Conservation (phyloP, 257 asterid species). For the Plectranthus barbatus region DNA sequence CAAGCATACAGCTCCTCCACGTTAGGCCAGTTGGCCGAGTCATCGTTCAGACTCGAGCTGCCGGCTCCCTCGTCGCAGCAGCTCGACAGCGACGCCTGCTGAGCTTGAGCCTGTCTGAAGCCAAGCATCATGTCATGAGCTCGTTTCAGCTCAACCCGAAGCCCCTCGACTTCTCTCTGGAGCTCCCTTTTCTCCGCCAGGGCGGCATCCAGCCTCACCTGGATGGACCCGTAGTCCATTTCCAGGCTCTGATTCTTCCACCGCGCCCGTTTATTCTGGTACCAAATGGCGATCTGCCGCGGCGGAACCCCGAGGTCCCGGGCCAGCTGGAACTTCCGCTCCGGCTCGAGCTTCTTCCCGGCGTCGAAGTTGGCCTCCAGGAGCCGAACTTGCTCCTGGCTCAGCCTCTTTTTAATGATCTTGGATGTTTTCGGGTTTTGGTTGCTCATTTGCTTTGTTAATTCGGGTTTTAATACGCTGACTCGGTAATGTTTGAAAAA, state of each 20-base stretch:
- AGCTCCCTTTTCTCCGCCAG: slow-evolving; percentile 47
- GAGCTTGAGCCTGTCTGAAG: background rate
- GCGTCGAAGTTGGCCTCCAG: slow-evolving; percentile 68
- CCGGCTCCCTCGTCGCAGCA: slow-evolving; percentile 53
- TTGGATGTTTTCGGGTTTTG: slow-evolving; percentile 24
- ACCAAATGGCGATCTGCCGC: slow-evolving; percentile 86
- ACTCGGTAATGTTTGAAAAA: background rate
- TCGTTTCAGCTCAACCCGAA: slow-evolving; percentile 47
- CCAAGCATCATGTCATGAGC: slow-evolving; percentile 37
- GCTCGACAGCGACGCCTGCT: slow-evolving; percentile 40
- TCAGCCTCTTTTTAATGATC: slow-evolving; percentile 51
- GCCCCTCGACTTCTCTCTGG: slow-evolving; percentile 41
- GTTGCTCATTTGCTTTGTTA: slow-evolving; percentile 19
- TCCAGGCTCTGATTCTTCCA: slow-evolving; percentile 89
- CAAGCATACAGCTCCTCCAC: slow-evolving; percentile 71
- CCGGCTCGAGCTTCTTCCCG: slow-evolving; percentile 73
- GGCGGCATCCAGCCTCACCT: slow-evolving; percentile 47
- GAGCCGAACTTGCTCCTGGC: slow-evolving; percentile 58
- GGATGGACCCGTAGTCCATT: slow-evolving; percentile 48
- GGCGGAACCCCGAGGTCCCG: slow-evolving; percentile 70
- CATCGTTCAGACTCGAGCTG: slow-evolving; percentile 46
- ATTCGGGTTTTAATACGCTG: background rate
- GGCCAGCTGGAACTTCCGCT: slow-evolving; percentile 62
- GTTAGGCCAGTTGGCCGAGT: slow-evolving; percentile 39
- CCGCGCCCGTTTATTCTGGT: slow-evolving; percentile 78